Evolutionary conservation across 2,329 filamentous ascomycete species (phyloP).

Genomic region (Blumeria graminis): DNA sequence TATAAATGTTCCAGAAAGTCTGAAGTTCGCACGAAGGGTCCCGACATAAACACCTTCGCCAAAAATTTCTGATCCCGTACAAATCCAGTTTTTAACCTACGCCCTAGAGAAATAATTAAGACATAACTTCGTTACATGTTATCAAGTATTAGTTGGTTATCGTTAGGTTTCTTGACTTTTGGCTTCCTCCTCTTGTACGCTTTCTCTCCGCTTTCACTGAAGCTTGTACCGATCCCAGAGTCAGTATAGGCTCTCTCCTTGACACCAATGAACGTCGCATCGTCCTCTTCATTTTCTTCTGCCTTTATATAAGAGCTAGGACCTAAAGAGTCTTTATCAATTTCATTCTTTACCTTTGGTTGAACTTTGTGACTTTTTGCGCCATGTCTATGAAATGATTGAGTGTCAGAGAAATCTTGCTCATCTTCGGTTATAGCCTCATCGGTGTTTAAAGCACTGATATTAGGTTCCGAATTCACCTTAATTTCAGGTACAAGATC

Average conservation of each 20-base stretch:
- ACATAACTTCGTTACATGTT: no score
- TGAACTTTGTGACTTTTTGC: conserved; percentile 20
- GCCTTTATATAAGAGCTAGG: conserved; percentile 11
- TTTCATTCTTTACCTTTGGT: conserved; percentile 11
- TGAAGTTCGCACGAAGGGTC: no score
- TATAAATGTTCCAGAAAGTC: no score
- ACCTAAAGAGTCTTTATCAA: conserved; percentile 9
- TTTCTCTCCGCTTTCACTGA: conserved; percentile 17
- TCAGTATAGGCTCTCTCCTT: conserved; percentile 17
- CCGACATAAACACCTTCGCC: no score
- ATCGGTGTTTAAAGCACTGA: conserved; percentile 9
- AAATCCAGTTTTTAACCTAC: no score
- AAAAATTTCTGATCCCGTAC: no score
- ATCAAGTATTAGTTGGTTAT: no score
- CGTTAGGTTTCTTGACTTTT: no score
- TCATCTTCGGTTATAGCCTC: conserved; percentile 10
- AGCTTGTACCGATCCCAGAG: conserved; percentile 31
- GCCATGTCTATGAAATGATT: conserved; percentile 22
- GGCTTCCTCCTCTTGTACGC: not conserved
- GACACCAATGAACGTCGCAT: conserved; percentile 21
- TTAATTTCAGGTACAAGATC: conserved; percentile 2
- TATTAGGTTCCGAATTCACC: conserved; percentile 5
- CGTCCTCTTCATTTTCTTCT: conserved; percentile 24
- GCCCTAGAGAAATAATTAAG: no score
- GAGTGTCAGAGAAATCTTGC: conserved; percentile 19